Conservation (phyloP, 371 early-diverging fungal species). For the Smittium culicis region DNA sequence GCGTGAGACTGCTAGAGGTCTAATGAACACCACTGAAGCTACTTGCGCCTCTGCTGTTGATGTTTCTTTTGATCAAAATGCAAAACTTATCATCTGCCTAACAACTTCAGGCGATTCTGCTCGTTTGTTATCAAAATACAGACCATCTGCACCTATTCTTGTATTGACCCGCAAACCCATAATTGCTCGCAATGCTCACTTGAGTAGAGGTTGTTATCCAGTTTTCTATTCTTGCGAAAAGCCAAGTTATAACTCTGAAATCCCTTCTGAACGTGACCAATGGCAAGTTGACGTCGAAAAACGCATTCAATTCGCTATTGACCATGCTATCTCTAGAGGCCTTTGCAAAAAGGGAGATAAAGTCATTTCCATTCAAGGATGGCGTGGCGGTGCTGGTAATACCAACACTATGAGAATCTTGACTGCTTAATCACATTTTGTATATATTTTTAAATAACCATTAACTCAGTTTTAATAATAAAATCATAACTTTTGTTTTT, state of each 20-base stretch:
- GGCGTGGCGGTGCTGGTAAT: conserved; percentile 67
- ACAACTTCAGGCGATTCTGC: conserved; percentile 79
- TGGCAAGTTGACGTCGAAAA: conserved; percentile 80
- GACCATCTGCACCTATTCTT: conserved; percentile 81
- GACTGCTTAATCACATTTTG: conserved; percentile 20
- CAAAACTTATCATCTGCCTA: conserved; percentile 77
- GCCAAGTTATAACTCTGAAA: conserved; percentile 17
- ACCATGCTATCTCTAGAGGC: conserved; percentile 40
- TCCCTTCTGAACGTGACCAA: conserved; percentile 33
- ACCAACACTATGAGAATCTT: conserved; percentile 74
- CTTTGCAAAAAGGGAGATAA: conserved; percentile 50
- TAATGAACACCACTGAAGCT: conserved; percentile 77
- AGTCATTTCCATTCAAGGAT: conserved; percentile 70
- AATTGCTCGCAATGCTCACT: conserved; percentile 77
- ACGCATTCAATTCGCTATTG: conserved; percentile 59
- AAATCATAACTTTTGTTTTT: too few species aligned
- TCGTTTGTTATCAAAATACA: conserved; percentile 85
- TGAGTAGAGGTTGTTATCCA: conserved; percentile 84
- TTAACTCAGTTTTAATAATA: too few species aligned
- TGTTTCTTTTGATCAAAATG: conserved; percentile 70
- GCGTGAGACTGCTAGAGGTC: conserved; percentile 50
- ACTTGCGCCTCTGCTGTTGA: conserved; percentile 88
- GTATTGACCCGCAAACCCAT: conserved; percentile 71
- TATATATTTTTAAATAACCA: neutral
- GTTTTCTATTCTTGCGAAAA: conserved; percentile 55